Evolutionary conservation across 352 stramenopile genomes (phyloP).

Genomic region (Phytopythium vexans): DNA sequence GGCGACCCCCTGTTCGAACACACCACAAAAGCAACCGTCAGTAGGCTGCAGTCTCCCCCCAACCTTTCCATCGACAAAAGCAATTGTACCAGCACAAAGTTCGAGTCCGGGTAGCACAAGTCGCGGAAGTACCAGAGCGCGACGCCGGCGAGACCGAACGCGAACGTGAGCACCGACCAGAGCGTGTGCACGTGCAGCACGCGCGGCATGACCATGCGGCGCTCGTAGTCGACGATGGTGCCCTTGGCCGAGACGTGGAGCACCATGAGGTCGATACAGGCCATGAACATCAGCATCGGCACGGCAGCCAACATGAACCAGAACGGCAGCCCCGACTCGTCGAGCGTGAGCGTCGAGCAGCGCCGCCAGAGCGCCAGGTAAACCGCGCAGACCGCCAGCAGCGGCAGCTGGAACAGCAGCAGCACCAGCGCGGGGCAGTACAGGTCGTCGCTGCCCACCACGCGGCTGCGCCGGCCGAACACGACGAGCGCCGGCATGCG

Average conservation of each 20-base stretch:
- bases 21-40: conserved; percentile 4
- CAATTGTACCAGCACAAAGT: conserved; percentile 66
- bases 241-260: conserved; percentile 80
- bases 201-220: conserved; percentile 81
- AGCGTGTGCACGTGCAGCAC: conserved; percentile 75
- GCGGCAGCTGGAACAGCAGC: conserved; percentile 71
- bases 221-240: conserved; percentile 85
- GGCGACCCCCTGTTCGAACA: conserved; percentile 36
- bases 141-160: conserved; percentile 54
- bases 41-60: not conserved
- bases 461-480: conserved; percentile 75
- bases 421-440: conserved; percentile 81
- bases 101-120: conserved; percentile 68
- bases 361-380: conserved; percentile 61
- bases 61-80: not conserved
- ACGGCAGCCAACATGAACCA: conserved; percentile 74
- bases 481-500: conserved; percentile 81
- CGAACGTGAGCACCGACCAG: conserved; percentile 68
- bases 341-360: conserved; percentile 64
- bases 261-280: conserved; percentile 84
- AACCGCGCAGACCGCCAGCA: conserved; percentile 54
- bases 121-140: conserved; percentile 66
- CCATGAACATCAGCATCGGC: conserved; percentile 74
- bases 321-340: conserved; percentile 61
- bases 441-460: conserved; percentile 83